Percentiles rank a stretch among this genome's conserved stretches.
Evolutionary conservation across 352 stramenopile species (phyloP).

Genomic region (Globisporangium perplexum): DNA sequence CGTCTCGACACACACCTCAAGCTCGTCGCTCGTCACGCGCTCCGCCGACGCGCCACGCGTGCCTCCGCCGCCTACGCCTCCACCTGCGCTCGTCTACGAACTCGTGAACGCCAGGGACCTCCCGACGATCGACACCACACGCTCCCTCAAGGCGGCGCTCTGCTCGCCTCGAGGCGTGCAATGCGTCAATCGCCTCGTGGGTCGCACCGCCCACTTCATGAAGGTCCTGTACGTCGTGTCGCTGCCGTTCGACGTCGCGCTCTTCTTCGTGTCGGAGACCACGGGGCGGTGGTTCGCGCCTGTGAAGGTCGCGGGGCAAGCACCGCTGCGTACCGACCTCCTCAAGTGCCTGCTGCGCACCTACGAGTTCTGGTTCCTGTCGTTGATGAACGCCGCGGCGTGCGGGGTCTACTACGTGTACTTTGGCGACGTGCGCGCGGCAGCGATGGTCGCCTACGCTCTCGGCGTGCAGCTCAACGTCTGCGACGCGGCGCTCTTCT

Average conservation of each 20-base stretch:
- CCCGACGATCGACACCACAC: slow-evolving; percentile 5
- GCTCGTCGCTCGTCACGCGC: too few relatives aligned
- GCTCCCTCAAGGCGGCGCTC: slow-evolving; percentile 5
- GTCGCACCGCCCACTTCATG: not conserved
- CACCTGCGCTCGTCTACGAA: slow-evolving; percentile 1
- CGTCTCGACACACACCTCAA: too few relatives aligned
- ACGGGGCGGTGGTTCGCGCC: not conserved
- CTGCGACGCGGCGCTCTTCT: slow-evolving; percentile 6
- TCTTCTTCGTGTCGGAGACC: slow-evolving; percentile 1
- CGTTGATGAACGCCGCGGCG: slow-evolving; percentile 2
- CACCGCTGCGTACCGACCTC: slow-evolving; percentile 4
- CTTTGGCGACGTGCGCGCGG: slow-evolving; percentile 1
- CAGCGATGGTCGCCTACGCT: not conserved
- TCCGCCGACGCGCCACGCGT: too few relatives aligned
- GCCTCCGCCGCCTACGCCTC: too few relatives aligned
- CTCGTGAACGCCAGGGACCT: slow-evolving; percentile 3
- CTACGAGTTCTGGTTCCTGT: slow-evolving; percentile 16
- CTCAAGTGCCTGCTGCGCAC: slow-evolving; percentile 3
- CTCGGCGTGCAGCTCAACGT: not conserved
- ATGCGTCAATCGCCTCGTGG: not conserved
- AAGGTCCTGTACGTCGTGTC: not conserved
- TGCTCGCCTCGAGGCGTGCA: not conserved
- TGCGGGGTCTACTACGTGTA: not conserved
- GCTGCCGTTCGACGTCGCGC: slow-evolving; percentile 2
- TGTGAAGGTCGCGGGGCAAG: slow-evolving; percentile 1